Evolutionary conservation across 2,329 filamentous ascomycete genomes (phyloP).

Genomic region (Fusarium ramigenum): DNA sequence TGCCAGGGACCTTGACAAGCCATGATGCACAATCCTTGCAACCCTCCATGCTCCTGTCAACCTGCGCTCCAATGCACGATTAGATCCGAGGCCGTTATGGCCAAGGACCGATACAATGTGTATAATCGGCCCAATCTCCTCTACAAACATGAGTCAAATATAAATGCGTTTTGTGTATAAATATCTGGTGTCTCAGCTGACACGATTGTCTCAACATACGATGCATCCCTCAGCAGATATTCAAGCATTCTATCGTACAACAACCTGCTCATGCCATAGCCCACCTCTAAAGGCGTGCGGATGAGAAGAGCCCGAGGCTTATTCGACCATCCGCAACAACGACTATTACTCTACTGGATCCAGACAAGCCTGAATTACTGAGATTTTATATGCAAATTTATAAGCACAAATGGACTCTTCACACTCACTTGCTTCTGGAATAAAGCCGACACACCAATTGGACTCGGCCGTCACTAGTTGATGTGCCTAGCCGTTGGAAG

Average conservation of each 20-base stretch:
- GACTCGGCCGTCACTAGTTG: slow-evolving; percentile 1
- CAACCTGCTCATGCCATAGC: slow-evolving; percentile 13
- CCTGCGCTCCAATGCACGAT: slow-evolving; percentile 29
- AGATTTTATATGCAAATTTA: not conserved
- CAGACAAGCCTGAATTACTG: not conserved
- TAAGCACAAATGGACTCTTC: not conserved
- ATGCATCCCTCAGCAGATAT: slow-evolving; percentile 5
- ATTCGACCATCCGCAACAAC: not conserved
- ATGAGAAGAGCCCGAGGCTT: slow-evolving; percentile 5
- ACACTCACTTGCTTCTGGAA: slow-evolving; percentile 25
- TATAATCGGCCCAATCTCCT: not conserved
- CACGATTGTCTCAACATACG: slow-evolving; percentile 8
- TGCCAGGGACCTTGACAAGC: slow-evolving; percentile 35
- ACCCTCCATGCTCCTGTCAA: slow-evolving; percentile 23
- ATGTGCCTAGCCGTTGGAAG: slow-evolving; percentile 19
- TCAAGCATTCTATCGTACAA: slow-evolving; percentile 10
- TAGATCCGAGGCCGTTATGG: slow-evolving; percentile 21
- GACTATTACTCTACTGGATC: not conserved
- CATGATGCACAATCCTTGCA: slow-evolving; percentile 34
- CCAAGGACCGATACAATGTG: not conserved
- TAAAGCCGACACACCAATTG: slow-evolving; percentile 10
- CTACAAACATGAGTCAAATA: not conserved
- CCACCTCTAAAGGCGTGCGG: slow-evolving; percentile 1
- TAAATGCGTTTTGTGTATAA: not conserved
- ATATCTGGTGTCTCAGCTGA: not conserved